Percentiles rank a stretch among this genome's conserved stretches.
These are phyloP conservation scores for Suillus variegatus DNA, from an alignment of 768 basidiomycete species.

Conservation along the genomic window DNA sequence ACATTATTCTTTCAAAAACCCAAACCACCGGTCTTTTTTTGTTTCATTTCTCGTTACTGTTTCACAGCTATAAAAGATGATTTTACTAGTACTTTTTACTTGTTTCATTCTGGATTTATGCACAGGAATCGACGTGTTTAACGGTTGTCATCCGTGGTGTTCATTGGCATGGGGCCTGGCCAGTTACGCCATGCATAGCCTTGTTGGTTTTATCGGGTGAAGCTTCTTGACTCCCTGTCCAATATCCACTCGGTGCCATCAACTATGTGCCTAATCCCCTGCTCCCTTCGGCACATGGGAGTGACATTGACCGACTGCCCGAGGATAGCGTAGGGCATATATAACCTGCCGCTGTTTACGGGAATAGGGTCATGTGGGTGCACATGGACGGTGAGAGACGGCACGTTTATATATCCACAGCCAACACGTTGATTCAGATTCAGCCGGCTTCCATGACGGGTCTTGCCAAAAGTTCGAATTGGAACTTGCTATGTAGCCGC, in stretches of 20 bases:
- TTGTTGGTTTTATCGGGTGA: constrained; percentile 9
- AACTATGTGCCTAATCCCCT: not conserved
- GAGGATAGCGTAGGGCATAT: not conserved
- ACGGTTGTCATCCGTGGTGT: not conserved
- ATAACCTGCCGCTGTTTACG: constrained; percentile 8
- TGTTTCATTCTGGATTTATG: not conserved
- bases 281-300: not conserved
- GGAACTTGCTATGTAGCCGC: constrained; percentile 2
- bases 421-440: constrained; percentile 24
- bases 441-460: constrained; percentile 22
- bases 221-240: not conserved
- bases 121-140: not conserved
- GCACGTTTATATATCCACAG: constrained; percentile 10
- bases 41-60: not conserved
- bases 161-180: not conserved
- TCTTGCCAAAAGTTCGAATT: constrained; percentile 7
- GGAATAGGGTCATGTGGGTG: constrained; percentile 1
- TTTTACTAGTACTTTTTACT: no score
- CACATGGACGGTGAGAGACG: constrained; percentile 5
- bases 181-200: constrained; percentile 10
- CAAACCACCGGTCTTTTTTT: constrained; percentile 1
- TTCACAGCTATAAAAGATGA: not conserved
- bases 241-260: not conserved
- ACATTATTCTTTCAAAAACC: constrained; percentile 1
- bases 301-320: not conserved